phyloP scores from a whole-genome alignment of 2,329 filamentous ascomycete species.

The Neonectria hederae region DNA sequence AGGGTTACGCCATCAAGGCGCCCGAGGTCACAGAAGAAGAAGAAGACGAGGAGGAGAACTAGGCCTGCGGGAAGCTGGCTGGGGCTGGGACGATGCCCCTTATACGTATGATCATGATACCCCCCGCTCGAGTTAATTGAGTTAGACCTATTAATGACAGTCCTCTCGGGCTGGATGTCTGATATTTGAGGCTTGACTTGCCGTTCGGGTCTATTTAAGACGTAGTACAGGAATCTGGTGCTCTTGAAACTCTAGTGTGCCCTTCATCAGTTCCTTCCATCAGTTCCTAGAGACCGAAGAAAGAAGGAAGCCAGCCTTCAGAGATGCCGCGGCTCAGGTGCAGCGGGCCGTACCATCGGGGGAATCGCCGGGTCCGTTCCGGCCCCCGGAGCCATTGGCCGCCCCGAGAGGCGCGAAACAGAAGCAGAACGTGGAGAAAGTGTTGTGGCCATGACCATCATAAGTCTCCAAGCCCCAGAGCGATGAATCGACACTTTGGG shows the following conservation, averaged over 20 bases:
- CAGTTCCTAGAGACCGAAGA: too few species aligned
- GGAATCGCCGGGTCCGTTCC: slow-evolving; percentile 5
- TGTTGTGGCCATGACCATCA: too few species aligned
- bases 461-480: neutral
- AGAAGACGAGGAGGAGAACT: slow-evolving; percentile 33
- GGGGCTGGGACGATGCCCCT: slow-evolving; percentile 21
- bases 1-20: slow-evolving; percentile 67
- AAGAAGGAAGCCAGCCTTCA: slow-evolving; percentile 3
- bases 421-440: neutral
- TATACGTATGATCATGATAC: slow-evolving; percentile 38
- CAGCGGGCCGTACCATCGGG: neutral
- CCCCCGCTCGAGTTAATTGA: slow-evolving; percentile 29
- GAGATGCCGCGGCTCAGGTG: slow-evolving; percentile 24
- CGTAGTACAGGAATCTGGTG: neutral
- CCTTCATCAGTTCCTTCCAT: too few species aligned
- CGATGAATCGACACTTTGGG: neutral
- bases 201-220: neutral
- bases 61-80: slow-evolving; percentile 5
- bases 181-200: neutral
- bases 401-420: neutral
- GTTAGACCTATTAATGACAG: slow-evolving; percentile 12
- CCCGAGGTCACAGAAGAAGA: slow-evolving; percentile 49
- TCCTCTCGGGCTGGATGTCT: neutral
- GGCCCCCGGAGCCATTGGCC: slow-evolving; percentile 19
- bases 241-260: neutral